Evolutionary conservation across 768 basidiomycete species (phyloP).

Genomic region (Lactarius pseudohatsudake): DNA sequence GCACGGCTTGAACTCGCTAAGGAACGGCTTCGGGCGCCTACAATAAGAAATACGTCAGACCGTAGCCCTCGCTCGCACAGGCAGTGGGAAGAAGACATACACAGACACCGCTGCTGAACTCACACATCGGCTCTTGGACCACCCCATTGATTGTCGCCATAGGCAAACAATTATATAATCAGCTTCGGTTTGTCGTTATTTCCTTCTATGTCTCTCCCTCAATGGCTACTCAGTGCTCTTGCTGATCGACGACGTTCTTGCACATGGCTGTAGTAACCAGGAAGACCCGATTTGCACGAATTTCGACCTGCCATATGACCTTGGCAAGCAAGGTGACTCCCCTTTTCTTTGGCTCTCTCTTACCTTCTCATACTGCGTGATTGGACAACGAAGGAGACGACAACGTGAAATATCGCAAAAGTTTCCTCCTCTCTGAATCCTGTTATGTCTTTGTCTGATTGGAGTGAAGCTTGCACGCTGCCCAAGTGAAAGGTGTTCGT

Average conservation of each 20-base stretch:
- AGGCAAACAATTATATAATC: too few relatives aligned
- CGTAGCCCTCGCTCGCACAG: neutral
- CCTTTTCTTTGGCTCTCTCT: too few relatives aligned
- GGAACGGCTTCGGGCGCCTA: conserved; percentile 32
- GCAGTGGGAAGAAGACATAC: conserved; percentile 10
- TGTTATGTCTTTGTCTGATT: too few relatives aligned
- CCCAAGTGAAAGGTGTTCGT: too few relatives aligned
- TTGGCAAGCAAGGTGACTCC: too few relatives aligned
- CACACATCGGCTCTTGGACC: conserved; percentile 24
- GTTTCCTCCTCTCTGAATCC: too few relatives aligned
- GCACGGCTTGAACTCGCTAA: conserved; percentile 29
- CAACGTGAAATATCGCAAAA: too few relatives aligned
- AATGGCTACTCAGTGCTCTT: neutral
- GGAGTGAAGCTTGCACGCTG: too few relatives aligned
- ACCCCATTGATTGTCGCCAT: conserved; percentile 23
- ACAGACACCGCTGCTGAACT: conserved; percentile 26
- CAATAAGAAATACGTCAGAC: neutral
- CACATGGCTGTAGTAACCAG: neutral
- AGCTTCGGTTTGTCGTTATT: too few relatives aligned
- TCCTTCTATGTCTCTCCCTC: neutral
- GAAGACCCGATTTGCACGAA: neutral
- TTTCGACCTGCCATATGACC: too few relatives aligned
- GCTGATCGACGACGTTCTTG: neutral
- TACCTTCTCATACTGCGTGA: too few relatives aligned
- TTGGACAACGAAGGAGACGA: too few relatives aligned